A percentile compares a stretch with the other conserved stretches of the same genome.
Evolutionary conservation across 495 filamentous ascomycete species (phyloP).

Genomic region (Penicillium subrubescens): DNA sequence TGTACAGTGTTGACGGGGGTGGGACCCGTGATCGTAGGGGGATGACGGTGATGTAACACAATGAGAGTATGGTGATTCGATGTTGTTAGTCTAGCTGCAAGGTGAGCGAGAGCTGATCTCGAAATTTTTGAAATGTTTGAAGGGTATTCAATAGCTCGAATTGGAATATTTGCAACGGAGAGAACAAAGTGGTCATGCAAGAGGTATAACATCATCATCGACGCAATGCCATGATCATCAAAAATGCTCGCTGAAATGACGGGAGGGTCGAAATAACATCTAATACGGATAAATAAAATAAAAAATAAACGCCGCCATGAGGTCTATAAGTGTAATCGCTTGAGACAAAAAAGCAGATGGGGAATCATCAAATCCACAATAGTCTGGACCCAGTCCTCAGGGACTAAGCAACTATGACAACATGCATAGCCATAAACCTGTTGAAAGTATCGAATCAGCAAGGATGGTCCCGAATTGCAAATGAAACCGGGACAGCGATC

Average conservation of each 20-base stretch:
- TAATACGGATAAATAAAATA: neutral
- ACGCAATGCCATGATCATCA: neutral
- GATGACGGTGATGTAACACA: neutral
- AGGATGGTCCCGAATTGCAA: neutral
- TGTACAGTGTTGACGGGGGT: slow-evolving; percentile 46
- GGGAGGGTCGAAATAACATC: neutral
- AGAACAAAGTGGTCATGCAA: neutral
- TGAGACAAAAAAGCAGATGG: neutral
- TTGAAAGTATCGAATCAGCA: neutral
- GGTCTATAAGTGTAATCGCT: slow-evolving; percentile 14
- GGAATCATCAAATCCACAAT: neutral
- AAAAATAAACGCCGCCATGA: slow-evolving; percentile 9
- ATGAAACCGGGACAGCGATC: neutral
- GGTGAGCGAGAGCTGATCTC: neutral
- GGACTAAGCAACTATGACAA: slow-evolving; percentile 12
- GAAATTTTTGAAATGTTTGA: neutral
- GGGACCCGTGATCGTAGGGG: slow-evolving; percentile 29
- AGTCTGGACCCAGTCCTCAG: neutral
- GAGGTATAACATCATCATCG: neutral
- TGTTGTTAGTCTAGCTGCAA: neutral
- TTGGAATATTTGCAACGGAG: neutral
- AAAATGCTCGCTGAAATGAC: neutral
- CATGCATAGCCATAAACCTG: slow-evolving; percentile 27
- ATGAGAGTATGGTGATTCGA: neutral
- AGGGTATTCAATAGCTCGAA: neutral